phyloP scores from a whole-genome alignment of 2,329 filamentous ascomycete genomes.

The Zymoseptoria crescenta region DNA sequence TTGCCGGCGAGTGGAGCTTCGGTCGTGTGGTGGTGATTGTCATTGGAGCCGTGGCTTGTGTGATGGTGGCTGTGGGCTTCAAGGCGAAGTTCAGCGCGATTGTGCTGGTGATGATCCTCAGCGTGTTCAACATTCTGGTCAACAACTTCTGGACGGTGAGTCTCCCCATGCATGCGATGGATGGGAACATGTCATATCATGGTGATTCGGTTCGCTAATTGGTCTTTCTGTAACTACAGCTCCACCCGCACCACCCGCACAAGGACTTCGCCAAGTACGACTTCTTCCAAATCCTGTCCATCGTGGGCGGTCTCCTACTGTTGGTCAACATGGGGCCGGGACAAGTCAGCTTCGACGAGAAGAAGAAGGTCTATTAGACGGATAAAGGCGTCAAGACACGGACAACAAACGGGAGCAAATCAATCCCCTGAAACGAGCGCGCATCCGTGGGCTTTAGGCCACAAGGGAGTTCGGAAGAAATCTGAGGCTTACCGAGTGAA shows the following conservation, averaged over 20 bases:
- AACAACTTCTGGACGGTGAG: slow-evolving; percentile 99
- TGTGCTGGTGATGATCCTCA: slow-evolving; percentile 87
- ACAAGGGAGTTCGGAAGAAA: not conserved
- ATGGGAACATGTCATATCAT: not conserved
- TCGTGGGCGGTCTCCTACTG: slow-evolving; percentile 90
- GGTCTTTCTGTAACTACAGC: slow-evolving; percentile 44
- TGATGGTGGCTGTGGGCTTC: slow-evolving; percentile 99
- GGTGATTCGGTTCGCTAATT: not conserved
- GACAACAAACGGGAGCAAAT: not conserved
- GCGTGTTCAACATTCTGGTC: slow-evolving; percentile 91
- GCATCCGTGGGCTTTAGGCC: not conserved
- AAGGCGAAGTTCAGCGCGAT: slow-evolving; percentile 99
- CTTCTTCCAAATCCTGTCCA: slow-evolving; percentile 99
- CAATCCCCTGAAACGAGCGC: too few species aligned
- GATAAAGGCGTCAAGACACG: not conserved
- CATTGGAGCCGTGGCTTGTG: slow-evolving; percentile 79
- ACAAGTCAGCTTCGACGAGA: slow-evolving; percentile 97
- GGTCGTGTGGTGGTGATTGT: slow-evolving; percentile 79
- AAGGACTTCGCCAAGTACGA: slow-evolving; percentile 99
- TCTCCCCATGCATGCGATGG: slow-evolving; percentile 19
- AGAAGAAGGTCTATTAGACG: slow-evolving; percentile 96
- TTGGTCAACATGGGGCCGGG: slow-evolving; percentile 98
- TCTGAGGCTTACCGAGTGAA: not conserved
- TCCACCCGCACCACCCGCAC: slow-evolving; percentile 95
- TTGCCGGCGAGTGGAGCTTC: slow-evolving; percentile 85